Conservation (phyloP, 495 filamentous ascomycete species). For the Penicillium dipodomyicola region DNA sequence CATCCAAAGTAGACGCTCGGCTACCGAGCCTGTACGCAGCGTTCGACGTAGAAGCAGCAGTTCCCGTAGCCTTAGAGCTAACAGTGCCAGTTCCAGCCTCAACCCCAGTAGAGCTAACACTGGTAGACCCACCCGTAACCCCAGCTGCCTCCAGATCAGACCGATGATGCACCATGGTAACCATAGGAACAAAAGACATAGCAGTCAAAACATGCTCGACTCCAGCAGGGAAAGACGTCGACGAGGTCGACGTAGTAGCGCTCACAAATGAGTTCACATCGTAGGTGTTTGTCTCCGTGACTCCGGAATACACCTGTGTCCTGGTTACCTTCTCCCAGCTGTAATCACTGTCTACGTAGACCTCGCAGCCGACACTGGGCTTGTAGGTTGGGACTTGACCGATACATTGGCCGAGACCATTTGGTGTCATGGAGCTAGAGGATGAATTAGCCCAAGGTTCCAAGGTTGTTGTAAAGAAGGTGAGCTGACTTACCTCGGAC, state of each 20-base stretch:
- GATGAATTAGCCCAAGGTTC: background rate
- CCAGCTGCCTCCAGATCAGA: conserved; percentile 5
- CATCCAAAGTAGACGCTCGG: background rate
- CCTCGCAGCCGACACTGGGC: conserved; percentile 1
- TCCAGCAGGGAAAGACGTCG: background rate
- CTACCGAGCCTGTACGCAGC: background rate
- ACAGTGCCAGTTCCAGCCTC: background rate
- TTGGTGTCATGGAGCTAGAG: background rate
- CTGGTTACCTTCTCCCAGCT: background rate
- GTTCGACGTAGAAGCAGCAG: background rate
- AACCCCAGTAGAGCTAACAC: background rate
- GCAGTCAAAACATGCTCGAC: background rate
- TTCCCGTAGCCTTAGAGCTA: background rate
- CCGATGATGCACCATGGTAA: conserved; percentile 9
- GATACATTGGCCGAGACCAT: background rate
- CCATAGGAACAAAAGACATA: background rate
- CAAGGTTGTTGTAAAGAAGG: no score
- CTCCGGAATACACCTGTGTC: background rate
- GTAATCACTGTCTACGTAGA: background rate
- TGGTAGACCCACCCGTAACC: background rate
- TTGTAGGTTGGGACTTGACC: conserved; percentile 1
- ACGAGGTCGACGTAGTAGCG: background rate
- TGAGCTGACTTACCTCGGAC: conserved; percentile 7
- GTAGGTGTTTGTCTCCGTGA: background rate
- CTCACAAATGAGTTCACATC: background rate